Conservation (phyloP, 1,139 yeast genomes). For the Debaryomyces robertsiae region DNA sequence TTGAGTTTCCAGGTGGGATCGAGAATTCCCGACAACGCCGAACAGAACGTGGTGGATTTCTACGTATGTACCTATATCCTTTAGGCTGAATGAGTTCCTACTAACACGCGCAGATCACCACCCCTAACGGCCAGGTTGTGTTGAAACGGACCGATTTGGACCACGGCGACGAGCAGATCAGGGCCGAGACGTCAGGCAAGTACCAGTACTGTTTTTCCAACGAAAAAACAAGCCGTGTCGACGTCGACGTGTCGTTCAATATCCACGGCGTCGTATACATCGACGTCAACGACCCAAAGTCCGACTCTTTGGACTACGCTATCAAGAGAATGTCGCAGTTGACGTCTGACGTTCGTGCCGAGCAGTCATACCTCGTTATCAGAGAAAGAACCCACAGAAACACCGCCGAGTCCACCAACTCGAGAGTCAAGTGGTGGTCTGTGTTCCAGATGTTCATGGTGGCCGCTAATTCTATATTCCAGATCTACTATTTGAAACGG, state of each 20-base stretch:
- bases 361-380: conserved; percentile 88
- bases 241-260: conserved; percentile 92
- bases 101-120: conserved; percentile 39
- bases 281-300: conserved; percentile 79
- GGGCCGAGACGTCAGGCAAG: conserved; percentile 69
- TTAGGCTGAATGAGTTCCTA: background rate
- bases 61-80: conserved; percentile 31
- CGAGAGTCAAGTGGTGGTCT: conserved; percentile 98
- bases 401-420: conserved; percentile 96
- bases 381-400: conserved; percentile 98
- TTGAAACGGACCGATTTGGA: conserved; percentile 58
- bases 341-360: conserved; percentile 87
- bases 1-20: conserved; percentile 94
- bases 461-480: conserved; percentile 84
- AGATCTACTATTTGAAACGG: conserved; percentile 88
- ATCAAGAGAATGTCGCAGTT: conserved; percentile 75
- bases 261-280: conserved; percentile 91
- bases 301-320: conserved; percentile 83
- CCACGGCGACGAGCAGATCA: conserved; percentile 78
- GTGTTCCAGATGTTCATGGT: conserved; percentile 87
- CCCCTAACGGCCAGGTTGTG: conserved; percentile 61
- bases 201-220: conserved; percentile 90
- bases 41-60: conserved; percentile 79
- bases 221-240: conserved; percentile 69
- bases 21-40: conserved; percentile 76